These are phyloP conservation scores for Cardamine chenopodiifolia DNA, from an alignment of 345 rosid genomes.

Conservation along the genomic window DNA sequence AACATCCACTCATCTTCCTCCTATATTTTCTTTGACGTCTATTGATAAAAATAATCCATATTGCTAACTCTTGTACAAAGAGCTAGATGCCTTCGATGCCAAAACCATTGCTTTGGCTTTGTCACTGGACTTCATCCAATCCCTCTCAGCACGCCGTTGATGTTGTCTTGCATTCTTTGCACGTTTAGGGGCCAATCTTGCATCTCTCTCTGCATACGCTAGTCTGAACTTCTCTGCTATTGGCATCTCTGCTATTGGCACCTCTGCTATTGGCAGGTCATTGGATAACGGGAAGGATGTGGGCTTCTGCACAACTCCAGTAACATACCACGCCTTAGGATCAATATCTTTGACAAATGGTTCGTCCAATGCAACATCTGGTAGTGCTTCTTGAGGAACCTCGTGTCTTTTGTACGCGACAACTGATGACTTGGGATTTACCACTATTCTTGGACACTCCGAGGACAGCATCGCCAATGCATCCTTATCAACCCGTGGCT, in stretches of 20 bases:
- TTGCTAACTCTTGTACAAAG: slow-evolving; percentile 46
- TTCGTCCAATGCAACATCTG: slow-evolving; percentile 60
- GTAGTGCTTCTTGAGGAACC: slow-evolving; percentile 66
- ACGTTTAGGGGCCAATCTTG: slow-evolving; percentile 83
- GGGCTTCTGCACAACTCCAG: slow-evolving; percentile 44
- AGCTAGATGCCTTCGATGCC: slow-evolving; percentile 62
- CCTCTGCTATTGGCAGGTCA: slow-evolving; percentile 76
- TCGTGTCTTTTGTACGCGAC: slow-evolving; percentile 53
- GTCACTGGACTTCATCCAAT: slow-evolving; percentile 61
- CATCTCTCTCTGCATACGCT: slow-evolving; percentile 77
- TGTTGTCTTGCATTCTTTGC: slow-evolving; percentile 88
- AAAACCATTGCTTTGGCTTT: slow-evolving; percentile 64
- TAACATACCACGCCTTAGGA: slow-evolving; percentile 63
- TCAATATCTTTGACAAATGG: slow-evolving; percentile 59
- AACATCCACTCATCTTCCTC: slow-evolving; percentile 10
- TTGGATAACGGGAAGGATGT: slow-evolving; percentile 33
- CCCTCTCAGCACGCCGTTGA: slow-evolving; percentile 80
- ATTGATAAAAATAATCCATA: neutral
- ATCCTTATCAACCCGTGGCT: slow-evolving; percentile 75
- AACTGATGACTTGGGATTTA: slow-evolving; percentile 79
- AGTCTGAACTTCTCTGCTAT: slow-evolving; percentile 88
- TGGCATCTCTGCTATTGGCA: no score
- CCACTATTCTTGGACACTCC: slow-evolving; percentile 77
- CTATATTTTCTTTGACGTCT: neutral
- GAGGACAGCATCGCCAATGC: slow-evolving; percentile 56